phyloP scores from a whole-genome alignment of 768 basidiomycete genomes.

The Amanita thiersii region DNA sequence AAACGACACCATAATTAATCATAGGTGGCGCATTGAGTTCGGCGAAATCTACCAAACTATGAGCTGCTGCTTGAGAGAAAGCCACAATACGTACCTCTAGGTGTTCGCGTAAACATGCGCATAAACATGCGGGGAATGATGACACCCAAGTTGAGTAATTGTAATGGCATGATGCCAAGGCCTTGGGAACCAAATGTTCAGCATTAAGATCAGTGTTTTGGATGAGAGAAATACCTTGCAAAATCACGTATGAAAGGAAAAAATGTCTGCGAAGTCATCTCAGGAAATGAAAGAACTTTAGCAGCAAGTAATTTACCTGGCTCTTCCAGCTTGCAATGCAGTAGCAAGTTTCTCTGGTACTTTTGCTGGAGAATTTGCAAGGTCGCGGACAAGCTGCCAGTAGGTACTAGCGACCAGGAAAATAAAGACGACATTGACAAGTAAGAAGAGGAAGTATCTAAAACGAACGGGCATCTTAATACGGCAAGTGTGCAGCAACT shows the following conservation, averaged over 20 bases:
- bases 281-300: constrained; percentile 6
- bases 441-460: constrained; percentile 91
- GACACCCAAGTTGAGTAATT: constrained; percentile 87
- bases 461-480: constrained; percentile 3
- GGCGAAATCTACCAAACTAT: constrained; percentile 65
- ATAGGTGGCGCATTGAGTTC: constrained; percentile 96
- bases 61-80: not conserved
- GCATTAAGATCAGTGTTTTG: not conserved
- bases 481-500: not conserved
- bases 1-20: constrained; percentile 97
- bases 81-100: constrained; percentile 54
- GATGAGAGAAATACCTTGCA: constrained; percentile 48
- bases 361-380: constrained; percentile 90
- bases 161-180: constrained; percentile 91
- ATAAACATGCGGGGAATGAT: constrained; percentile 73
- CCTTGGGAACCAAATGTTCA: constrained; percentile 37
- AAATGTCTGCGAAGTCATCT: constrained; percentile 45
- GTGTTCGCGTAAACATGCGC: constrained; percentile 77
- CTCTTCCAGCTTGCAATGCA: constrained; percentile 71
- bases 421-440: constrained; percentile 90
- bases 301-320: constrained; percentile 35
- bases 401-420: constrained; percentile 90
- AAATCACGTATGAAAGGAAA: constrained; percentile 77
- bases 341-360: constrained; percentile 89
- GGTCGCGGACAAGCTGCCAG: constrained; percentile 83